A percentile compares a stretch with the other conserved stretches of the same genome.
Evolutionary conservation across 768 basidiomycete genomes (phyloP).

Genomic region (Lentinula edodes): DNA sequence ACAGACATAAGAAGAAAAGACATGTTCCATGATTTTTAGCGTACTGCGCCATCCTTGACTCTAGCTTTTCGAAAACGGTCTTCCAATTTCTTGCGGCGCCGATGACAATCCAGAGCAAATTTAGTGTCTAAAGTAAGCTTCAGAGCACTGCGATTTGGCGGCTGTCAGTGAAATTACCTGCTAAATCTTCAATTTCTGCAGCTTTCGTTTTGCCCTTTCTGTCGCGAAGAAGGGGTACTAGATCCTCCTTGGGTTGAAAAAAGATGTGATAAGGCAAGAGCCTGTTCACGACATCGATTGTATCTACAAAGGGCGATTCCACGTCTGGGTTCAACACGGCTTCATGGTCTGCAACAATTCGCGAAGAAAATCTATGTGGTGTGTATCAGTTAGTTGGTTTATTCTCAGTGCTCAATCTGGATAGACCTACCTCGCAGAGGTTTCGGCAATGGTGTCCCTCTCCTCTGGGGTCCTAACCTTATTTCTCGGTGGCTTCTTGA

Average conservation of each 20-base stretch:
- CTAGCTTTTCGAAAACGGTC: conserved; percentile 53
- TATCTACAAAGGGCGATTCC: conserved; percentile 62
- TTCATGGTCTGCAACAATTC: conserved; percentile 59
- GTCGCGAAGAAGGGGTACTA: conserved; percentile 39
- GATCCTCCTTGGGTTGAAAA: conserved; percentile 67
- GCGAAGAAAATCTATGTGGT: conserved; percentile 41
- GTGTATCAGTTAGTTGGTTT: neutral
- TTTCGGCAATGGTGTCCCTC: conserved; percentile 37
- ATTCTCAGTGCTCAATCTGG: neutral
- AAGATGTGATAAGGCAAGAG: conserved; percentile 79
- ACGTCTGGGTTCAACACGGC: conserved; percentile 58
- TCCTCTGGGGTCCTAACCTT: conserved; percentile 48
- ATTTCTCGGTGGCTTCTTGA: conserved; percentile 18
- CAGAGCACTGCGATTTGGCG: neutral
- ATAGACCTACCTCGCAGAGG: conserved; percentile 41
- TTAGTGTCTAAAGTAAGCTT: conserved; percentile 48
- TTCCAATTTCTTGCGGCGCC: conserved; percentile 48
- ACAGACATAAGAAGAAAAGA: neutral
- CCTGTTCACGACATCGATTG: conserved; percentile 59
- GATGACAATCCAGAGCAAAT: conserved; percentile 63
- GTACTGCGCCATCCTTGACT: conserved; percentile 52
- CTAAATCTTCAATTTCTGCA: conserved; percentile 43
- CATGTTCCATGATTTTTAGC: conserved; percentile 12
- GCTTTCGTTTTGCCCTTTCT: conserved; percentile 58
- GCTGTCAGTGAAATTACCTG: conserved; percentile 29